Conservation (phyloP, 768 basidiomycete genomes). For the Kwoniella sp. region DNA sequence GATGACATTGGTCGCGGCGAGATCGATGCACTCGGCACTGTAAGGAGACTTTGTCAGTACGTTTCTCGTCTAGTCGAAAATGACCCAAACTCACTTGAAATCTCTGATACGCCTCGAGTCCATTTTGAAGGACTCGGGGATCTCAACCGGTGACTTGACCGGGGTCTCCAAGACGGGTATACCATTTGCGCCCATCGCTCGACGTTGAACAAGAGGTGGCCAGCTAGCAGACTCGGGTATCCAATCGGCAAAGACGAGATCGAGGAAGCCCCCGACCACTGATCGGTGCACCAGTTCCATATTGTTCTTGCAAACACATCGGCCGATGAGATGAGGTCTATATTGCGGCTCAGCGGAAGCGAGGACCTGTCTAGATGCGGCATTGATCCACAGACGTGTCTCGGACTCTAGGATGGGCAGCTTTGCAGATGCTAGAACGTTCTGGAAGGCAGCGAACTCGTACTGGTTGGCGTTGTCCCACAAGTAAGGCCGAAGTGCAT, state of each 20-base stretch:
- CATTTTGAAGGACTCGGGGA: slow-evolving; percentile 52
- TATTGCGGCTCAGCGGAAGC: slow-evolving; percentile 9
- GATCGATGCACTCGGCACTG: slow-evolving; percentile 72
- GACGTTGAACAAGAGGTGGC: slow-evolving; percentile 55
- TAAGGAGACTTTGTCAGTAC: slow-evolving; percentile 66
- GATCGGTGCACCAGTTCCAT: slow-evolving; percentile 36
- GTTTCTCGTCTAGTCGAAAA: no score
- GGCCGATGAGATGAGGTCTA: slow-evolving; percentile 58
- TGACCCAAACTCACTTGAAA: slow-evolving; percentile 45
- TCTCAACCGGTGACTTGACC: slow-evolving; percentile 21
- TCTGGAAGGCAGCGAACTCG: slow-evolving; percentile 75
- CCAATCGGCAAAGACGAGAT: slow-evolving; percentile 64
- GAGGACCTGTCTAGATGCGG: slow-evolving; percentile 55
- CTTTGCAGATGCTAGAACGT: slow-evolving; percentile 50
- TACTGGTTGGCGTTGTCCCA: slow-evolving; percentile 75
- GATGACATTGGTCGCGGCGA: slow-evolving; percentile 75
- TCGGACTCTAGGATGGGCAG: slow-evolving; percentile 40
- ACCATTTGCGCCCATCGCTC: slow-evolving; percentile 13
- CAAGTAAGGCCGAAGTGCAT: slow-evolving; percentile 87
- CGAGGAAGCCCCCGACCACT: slow-evolving; percentile 52
- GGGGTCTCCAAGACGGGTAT: slow-evolving; percentile 47
- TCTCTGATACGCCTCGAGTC: slow-evolving; percentile 34
- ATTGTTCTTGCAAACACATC: slow-evolving; percentile 55
- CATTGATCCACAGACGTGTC: slow-evolving; percentile 69
- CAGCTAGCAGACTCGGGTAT: slow-evolving; percentile 16